Percentiles rank a stretch among this genome's conserved stretches.
phyloP scores from a whole-genome alignment of 345 rosid species.

The Balakata baccata region DNA sequence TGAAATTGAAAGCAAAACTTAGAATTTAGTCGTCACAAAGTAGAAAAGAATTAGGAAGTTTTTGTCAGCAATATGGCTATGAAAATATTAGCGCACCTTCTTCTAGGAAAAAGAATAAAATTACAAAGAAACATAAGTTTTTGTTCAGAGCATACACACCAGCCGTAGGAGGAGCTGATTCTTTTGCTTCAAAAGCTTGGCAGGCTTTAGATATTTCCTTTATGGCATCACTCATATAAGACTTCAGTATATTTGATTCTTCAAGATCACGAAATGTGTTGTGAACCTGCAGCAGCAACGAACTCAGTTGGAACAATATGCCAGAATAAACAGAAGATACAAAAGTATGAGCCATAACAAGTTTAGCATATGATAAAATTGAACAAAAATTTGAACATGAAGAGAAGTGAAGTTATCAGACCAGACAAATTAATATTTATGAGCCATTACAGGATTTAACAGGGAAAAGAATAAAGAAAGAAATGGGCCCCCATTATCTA shows the following conservation, averaged over 20 bases:
- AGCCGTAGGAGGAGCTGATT: slow-evolving; percentile 78
- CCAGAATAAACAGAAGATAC: slow-evolving; percentile 9
- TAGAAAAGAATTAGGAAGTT: no score
- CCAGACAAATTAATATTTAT: not conserved
- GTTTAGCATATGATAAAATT: slow-evolving; percentile 2
- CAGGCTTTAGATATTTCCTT: slow-evolving; percentile 85
- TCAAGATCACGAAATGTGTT: slow-evolving; percentile 75
- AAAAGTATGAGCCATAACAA: slow-evolving; percentile 10
- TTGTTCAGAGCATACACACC: slow-evolving; percentile 44
- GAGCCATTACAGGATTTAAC: not conserved
- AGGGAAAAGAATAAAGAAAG: not conserved
- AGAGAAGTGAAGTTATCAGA: not conserved
- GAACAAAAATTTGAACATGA: not conserved
- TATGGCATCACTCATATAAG: slow-evolving; percentile 80
- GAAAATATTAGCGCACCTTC: no score
- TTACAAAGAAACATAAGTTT: slow-evolving; percentile 20
- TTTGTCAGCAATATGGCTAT: no score
- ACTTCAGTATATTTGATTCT: slow-evolving; percentile 68
- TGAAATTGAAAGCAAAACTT: no score
- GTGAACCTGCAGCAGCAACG: slow-evolving; percentile 55
- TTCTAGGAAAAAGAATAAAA: not conserved
- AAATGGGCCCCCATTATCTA: no score
- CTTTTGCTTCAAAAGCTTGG: slow-evolving; percentile 87
- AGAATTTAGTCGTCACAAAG: no score
- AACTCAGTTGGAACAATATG: slow-evolving; percentile 14